These are phyloP conservation scores for Mangifera indica DNA, from an alignment of 345 rosid species.

Conservation along the genomic window DNA sequence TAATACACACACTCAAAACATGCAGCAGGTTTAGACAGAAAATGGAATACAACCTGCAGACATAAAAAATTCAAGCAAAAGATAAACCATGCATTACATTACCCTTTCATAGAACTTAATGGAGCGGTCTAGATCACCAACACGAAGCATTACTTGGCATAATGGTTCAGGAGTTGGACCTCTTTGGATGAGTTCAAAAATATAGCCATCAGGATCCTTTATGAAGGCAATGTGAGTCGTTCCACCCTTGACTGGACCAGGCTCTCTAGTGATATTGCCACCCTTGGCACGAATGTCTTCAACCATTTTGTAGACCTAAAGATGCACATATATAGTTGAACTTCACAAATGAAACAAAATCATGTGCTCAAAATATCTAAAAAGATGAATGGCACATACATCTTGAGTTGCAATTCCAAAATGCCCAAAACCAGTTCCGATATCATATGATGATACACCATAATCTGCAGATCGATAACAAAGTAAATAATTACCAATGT, in stretches of 20 bases:
- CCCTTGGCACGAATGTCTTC: constrained; percentile 74
- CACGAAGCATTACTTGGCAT: constrained; percentile 96
- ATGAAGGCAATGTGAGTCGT: constrained; percentile 67
- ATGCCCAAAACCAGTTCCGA: constrained; percentile 95
- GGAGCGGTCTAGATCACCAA: constrained; percentile 78
- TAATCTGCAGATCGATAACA: constrained; percentile 50
- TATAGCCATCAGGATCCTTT: constrained; percentile 96
- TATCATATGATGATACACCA: constrained; percentile 82
- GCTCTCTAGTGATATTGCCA: constrained; percentile 76
- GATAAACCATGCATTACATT: background rate
- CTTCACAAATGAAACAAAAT: constrained; percentile 2
- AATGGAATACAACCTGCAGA: background rate
- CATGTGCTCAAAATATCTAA: background rate
- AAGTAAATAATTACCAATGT: background rate
- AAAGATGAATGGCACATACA: constrained; percentile 39
- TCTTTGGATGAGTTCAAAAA: constrained; percentile 83
- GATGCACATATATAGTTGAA: constrained; percentile 2
- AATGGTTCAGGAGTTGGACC: constrained; percentile 89
- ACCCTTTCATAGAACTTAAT: constrained; percentile 95
- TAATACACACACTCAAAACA: background rate
- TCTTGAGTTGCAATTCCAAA: constrained; percentile 85
- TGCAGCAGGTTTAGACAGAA: background rate
- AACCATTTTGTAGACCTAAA: constrained; percentile 76
- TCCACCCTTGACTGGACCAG: constrained; percentile 96
- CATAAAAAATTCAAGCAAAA: background rate